phyloP scores from a whole-genome alignment of 805 yeast species.

The Pichia membranifaciens region DNA sequence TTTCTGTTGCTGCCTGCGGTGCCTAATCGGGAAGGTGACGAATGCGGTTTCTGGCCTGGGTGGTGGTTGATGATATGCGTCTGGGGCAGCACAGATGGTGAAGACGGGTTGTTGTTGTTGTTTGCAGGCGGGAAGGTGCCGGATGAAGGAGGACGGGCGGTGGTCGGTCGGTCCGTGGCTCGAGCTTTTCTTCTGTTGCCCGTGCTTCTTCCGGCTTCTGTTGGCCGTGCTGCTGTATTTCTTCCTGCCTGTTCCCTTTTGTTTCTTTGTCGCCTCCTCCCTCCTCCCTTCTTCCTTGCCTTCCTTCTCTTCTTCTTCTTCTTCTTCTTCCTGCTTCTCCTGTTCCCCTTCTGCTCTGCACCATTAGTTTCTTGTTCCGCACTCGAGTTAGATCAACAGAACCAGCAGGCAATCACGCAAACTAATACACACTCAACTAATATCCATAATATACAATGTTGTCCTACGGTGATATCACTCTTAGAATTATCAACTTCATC shows the following conservation, averaged over 20 bases:
- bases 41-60: too few species aligned
- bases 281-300: neutral
- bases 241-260: slow-evolving; percentile 1
- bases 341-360: neutral
- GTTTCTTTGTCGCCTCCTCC: neutral
- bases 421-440: neutral
- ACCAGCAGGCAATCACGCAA: too few species aligned
- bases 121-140: too few species aligned
- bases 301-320: neutral
- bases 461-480: slow-evolving; percentile 66
- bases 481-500: slow-evolving; percentile 70
- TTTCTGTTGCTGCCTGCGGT: neutral
- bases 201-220: neutral
- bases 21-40: slow-evolving; percentile 1
- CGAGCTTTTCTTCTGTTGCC: neutral
- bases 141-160: too few species aligned
- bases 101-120: too few species aligned
- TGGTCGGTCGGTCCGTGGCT: too few species aligned
- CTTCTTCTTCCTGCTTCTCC: neutral
- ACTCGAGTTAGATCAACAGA: too few species aligned
- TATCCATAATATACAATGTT: slow-evolving; percentile 29
- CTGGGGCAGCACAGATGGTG: too few species aligned
- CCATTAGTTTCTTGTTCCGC: neutral
- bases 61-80: too few species aligned
- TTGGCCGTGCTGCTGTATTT: neutral